Base-by-base conservation (phyloP, 176 grass and related monocot species). In the Oryza punctata region DNA sequence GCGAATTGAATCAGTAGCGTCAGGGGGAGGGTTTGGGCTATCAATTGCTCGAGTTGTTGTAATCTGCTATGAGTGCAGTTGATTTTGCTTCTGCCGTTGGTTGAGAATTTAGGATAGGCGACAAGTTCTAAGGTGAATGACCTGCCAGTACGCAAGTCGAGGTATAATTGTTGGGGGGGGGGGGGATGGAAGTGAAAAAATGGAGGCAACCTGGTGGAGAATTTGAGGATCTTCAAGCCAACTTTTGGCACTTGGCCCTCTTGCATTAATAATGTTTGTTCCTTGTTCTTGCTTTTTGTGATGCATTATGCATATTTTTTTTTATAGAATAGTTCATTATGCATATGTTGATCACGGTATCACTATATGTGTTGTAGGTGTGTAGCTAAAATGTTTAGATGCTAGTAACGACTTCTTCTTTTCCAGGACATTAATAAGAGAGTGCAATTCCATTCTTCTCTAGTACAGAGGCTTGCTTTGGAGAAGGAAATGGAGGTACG, bases 361-460 rank as follows among this genome's bases (percentile, higher is more conserved):
- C n/a, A 73, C 13, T 54, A 1, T 61, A 61, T 24, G 57, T 61
- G 57, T 24, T 61, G 57, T 61, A 61, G 57, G n/a, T 0, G 9
- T 24, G 25, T 67, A 84, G 63, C 23, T 63, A 52, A 75, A 43
- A 64, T 61, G 7, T 3, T 23, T 23, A 40, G 40, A 41, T 14
- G 44, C 54, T 82, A 73, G 12, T 78, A 82, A 74, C 30, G 13
- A 1, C 38, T 76, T 81, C 23, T 80, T 84, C 10, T 57, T 80
- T 80, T 64, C 13, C 78, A 99, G 96, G 89, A 90, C 44, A 85
- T 85, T 41, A 92, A 81, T 54, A 82, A 69, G 54, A 96, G 71
- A 67, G n/a, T 90, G 49, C 91, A 96, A 70, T 92, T 85, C 24
- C 96, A 99, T 90, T 99, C 93, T 52, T 99, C 96, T 80, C 80